phyloP scores from a whole-genome alignment of 2,329 filamentous ascomycete genomes.

The Fusarium mangiferae region DNA sequence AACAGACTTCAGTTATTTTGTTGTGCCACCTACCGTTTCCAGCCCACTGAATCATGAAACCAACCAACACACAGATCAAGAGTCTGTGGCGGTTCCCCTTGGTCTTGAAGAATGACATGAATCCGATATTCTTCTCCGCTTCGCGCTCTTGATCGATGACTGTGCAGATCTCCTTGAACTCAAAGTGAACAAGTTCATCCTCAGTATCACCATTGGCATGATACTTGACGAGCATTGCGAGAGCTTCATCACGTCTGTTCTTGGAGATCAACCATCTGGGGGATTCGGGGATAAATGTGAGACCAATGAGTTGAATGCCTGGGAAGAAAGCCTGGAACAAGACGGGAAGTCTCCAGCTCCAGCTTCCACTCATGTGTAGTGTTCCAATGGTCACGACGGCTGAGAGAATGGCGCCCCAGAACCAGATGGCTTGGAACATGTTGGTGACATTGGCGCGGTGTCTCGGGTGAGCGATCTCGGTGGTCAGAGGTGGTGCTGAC shows the following conservation, averaged over 20 bases:
- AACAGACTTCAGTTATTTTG: accelerated
- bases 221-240: conserved; percentile 57
- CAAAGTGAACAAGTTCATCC: conserved; percentile 58
- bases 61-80: conserved; percentile 30
- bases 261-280: conserved; percentile 52
- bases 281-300: conserved; percentile 50
- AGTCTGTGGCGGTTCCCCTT: conserved; percentile 42
- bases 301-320: conserved; percentile 5
- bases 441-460: conserved; percentile 31
- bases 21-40: conserved; percentile 13
- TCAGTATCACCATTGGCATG: conserved; percentile 59
- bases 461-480: conserved; percentile 29
- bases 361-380: conserved; percentile 16
- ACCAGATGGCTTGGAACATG: conserved; percentile 34
- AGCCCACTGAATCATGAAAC: conserved; percentile 35
- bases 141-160: conserved; percentile 57
- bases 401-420: conserved; percentile 24
- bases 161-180: conserved; percentile 61
- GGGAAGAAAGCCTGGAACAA: conserved; percentile 23
- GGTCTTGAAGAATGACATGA: conserved; percentile 54
- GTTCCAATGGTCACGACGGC: conserved; percentile 27
- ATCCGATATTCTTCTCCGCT: conserved; percentile 50
- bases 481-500: conserved; percentile 16
- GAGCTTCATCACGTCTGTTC: conserved; percentile 55
- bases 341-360: conserved; percentile 29